Conservation (phyloP, 805 yeast species). For the Debaryomyces hansenii region DNA sequence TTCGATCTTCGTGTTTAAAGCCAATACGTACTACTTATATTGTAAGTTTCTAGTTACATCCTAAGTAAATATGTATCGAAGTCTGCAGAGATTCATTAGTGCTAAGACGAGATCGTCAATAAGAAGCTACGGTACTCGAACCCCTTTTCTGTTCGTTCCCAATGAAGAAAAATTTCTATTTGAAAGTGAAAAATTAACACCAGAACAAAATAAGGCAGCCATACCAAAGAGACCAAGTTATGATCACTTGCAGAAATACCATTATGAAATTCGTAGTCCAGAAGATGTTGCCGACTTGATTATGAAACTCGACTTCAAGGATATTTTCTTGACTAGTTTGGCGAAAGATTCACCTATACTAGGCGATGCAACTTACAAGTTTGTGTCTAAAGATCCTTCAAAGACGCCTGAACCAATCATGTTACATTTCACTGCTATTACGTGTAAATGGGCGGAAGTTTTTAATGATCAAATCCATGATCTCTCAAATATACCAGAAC, state of each 20-base stretch:
- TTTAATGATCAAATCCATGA: constrained; percentile 20
- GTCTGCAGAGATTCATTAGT: background rate
- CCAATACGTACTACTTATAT: background rate
- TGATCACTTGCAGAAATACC: constrained; percentile 12
- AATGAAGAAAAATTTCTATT: constrained; percentile 26
- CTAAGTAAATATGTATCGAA: background rate
- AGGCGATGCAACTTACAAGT: constrained; percentile 24
- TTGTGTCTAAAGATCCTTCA: constrained; percentile 17
- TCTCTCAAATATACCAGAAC: constrained; percentile 15
- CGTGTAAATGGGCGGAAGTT: constrained; percentile 28
- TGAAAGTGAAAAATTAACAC: constrained; percentile 26
- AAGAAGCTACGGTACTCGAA: constrained; percentile 3
- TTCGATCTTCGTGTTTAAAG: background rate
- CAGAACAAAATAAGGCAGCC: constrained; percentile 31
- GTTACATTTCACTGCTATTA: constrained; percentile 27
- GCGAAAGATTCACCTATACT: constrained; percentile 26
- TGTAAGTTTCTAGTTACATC: background rate
- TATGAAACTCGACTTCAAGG: constrained; percentile 27
- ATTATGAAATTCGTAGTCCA: constrained; percentile 33
- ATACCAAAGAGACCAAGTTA: constrained; percentile 30
- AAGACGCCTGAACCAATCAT: constrained; percentile 13
- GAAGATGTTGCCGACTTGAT: constrained; percentile 33
- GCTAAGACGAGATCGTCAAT: background rate
- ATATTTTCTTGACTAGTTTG: constrained; percentile 28
- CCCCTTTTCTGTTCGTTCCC: constrained; percentile 24